Evolutionary conservation across 2,329 filamentous ascomycete genomes (phyloP).

Genomic region (Arthrobotrys iridis): DNA sequence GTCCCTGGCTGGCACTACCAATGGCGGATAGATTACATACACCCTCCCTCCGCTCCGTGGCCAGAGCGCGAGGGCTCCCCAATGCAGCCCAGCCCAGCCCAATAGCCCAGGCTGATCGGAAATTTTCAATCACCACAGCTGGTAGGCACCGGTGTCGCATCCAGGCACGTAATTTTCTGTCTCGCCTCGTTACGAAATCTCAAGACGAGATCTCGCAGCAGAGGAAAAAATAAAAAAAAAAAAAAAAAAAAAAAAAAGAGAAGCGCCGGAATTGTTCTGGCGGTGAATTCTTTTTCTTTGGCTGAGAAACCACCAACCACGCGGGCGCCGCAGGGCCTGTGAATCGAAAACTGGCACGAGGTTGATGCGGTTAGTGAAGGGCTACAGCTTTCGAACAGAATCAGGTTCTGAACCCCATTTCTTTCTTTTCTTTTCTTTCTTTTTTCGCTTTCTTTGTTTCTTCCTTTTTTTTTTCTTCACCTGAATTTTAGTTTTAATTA

Average conservation of each 20-base stretch:
- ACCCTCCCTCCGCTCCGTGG: no score
- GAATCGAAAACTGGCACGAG: constrained; percentile 31
- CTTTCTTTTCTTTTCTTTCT: constrained; percentile 13
- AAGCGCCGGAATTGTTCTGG: constrained; percentile 14
- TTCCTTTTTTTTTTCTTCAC: neutral
- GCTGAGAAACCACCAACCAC: neutral
- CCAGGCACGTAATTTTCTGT: constrained; percentile 20
- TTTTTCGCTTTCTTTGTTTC: neutral
- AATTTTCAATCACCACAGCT: constrained; percentile 31
- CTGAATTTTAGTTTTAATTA: neutral
- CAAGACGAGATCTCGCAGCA: constrained; percentile 10
- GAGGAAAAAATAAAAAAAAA: neutral
- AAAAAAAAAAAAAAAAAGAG: constrained; percentile 11
- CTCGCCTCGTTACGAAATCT: constrained; percentile 38
- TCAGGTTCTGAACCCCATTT: no score
- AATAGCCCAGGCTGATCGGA: constrained; percentile 43
- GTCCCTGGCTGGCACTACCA: constrained; percentile 54
- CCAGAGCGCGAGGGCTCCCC: constrained; percentile 35
- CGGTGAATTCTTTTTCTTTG: neutral
- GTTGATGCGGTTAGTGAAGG: constrained; percentile 19
- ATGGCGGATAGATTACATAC: constrained; percentile 48
- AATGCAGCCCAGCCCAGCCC: constrained; percentile 28
- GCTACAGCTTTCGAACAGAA: neutral
- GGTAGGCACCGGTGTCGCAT: constrained; percentile 18
- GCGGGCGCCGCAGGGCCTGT: constrained; percentile 9